A percentile compares a stretch with the other conserved stretches of the same genome.
These are phyloP conservation scores for Chlamydomonas incerta DNA, from an alignment of 139 green algal genomes.

Conservation along the genomic window DNA sequence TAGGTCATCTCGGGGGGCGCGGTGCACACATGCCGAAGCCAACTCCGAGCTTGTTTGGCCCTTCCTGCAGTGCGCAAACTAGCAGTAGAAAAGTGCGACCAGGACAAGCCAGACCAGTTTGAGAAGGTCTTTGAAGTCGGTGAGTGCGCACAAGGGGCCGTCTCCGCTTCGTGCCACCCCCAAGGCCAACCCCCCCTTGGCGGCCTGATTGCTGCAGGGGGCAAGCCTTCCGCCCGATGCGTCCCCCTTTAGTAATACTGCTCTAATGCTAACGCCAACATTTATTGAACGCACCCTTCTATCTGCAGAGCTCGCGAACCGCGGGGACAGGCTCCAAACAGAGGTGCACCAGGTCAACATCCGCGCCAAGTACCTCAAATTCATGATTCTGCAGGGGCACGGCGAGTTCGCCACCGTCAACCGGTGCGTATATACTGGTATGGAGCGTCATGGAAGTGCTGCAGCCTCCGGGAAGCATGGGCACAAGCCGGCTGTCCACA, in stretches of 20 bases:
- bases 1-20: conserved; percentile 9
- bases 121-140: conserved; percentile 65
- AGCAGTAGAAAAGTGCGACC: conserved; percentile 54
- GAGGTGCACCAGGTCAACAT: conserved; percentile 65
- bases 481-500: not conserved
- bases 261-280: not conserved
- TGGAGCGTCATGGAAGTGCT: not conserved
- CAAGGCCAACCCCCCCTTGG: no score
- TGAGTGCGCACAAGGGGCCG: not conserved
- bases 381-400: conserved; percentile 54
- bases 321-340: conserved; percentile 50
- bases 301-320: conserved; percentile 51
- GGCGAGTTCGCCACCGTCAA: conserved; percentile 60
- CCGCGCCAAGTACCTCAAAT: conserved; percentile 55
- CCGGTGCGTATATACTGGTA: conserved; percentile 15
- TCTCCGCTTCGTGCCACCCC: no score
- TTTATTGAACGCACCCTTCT: not conserved
- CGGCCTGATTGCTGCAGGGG: no score
- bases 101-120: conserved; percentile 52
- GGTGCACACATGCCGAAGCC: not conserved
- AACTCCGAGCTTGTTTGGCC: not conserved
- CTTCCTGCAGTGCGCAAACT: conserved; percentile 54
- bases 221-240: no score
- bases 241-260: no score
- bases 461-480: not conserved